Base-by-base conservation (phyloP, 345 rosid genomes). In the Crucihimalaya himalaica region DNA sequence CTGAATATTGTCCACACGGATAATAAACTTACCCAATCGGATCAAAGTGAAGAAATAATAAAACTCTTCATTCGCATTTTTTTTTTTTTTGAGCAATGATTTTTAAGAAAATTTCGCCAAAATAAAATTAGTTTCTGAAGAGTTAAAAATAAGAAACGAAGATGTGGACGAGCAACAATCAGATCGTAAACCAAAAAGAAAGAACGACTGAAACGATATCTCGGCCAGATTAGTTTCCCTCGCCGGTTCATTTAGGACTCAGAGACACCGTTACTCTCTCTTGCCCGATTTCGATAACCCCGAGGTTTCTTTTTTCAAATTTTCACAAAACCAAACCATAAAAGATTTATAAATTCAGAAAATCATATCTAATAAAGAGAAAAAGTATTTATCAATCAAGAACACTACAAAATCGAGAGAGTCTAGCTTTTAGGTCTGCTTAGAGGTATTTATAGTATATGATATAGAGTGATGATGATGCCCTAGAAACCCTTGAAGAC, bases 171-270 rank as follows among this genome's bases (percentile, higher is more conserved):
- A 77, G 80, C 47, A 76, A 76, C 80, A 76, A 76, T 76, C 80
- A 56, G 66, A 63, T 63, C 76, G 80, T 56, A 57, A 55, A 76
- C 54, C 35, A 55, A 43, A 3, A 3, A 34, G 0, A 52, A 6
- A 55, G 29, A 57, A 77, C 80, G 80, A 77, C 71, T 56, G 80
- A 77, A 77, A 77, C 80, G 80, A 77, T 77, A 77, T 77, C 80
- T 70, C 72, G 72, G 76, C 76, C 76, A 11, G 1, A 55, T 76
- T 16, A 13, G 32, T 70, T n/a, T 77, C 67, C 76, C 76, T 77
- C 80, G 72, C 62, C 37, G 72, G 53, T 70, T 77, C 37, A 8
- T 11, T 8, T 12, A 70, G 76, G 80, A 77, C 71, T 57, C 70
- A 77, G 76, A 77, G 80, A 77, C 76, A 77, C 76, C 79, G 75